Base-by-base conservation (phyloP, 306 rosid genomes). In the Cicer yamashitae region DNA sequence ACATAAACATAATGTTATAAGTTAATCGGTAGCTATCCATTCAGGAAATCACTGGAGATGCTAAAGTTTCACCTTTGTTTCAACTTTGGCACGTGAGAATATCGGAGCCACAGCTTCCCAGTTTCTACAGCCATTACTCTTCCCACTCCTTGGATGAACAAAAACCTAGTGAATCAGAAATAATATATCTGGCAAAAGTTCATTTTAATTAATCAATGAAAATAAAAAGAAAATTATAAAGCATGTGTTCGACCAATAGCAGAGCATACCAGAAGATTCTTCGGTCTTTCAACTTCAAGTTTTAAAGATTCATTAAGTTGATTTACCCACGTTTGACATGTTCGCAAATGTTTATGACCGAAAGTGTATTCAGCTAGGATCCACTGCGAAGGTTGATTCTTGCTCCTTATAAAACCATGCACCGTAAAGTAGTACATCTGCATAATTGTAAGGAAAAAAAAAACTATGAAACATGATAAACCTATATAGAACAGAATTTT, bases 111-210 rank as follows among this genome's bases (percentile, higher is more conserved):
- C 94, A 40, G 83, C 74, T 73, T 87, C 97, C 98, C 98, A 94
- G 52, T 84, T 89, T 87, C 74, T 88, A 75, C 83, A 81, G 79
- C 97, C 98, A 67, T 69, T 82, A 51, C 94, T 88, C 75, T 86
- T 90, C 80, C 98, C 98, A 82, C 98, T 94, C 84, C 81, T 94
- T 86, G 98, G 98, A 89, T 91, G 85, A 86, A 94, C 87, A 67
- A 94, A 90, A 85, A 94, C 97, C 97, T 94, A 88, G 73, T 50
- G 86, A 90, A 84, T 79, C 85, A 83, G 83, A 83, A 81, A 84
- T 40, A 74, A 81, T 39, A 75, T 80, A 75, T 80, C 80, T 85
- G 82, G 86, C 80, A 76, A 82, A 83, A 78, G 83, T 79, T 77
- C 79, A 83, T 82, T 85, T 53, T 69, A 79, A 78, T 50, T 57